Evolutionary conservation across 2,329 filamentous ascomycete genomes (phyloP), one percentile per base, ranked within the genome.

Genomic region (Lecanosticta acicola): DNA sequence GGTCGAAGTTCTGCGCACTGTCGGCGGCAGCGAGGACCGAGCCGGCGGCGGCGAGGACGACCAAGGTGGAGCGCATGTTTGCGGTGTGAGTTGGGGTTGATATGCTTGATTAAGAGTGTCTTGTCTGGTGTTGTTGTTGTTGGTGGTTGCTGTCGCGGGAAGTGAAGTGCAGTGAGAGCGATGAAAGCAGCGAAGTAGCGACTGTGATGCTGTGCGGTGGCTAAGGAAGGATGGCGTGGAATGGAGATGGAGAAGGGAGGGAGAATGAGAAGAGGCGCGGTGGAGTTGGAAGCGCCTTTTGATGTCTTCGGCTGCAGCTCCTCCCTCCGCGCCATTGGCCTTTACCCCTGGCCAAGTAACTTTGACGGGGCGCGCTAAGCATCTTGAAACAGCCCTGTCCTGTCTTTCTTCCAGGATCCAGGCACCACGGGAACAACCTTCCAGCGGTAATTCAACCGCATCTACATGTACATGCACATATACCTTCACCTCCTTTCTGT

Each of bases 51-150:
- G 50, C 55, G 39, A 55, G 39, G 33, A 54, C 17, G 43, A 52
- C 39, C 41, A 52, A 16, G 37, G 49, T 44, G 49, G 51, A 51
- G 41, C 53, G 53, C 55, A 57, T 57, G 37, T 51, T 54, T 46
- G 38, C 44, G 29, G 41, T 20, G 39, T 39, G 33, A 17, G 26
- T 32, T 26, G 45, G 44, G 41, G 32, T 45, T 41, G 46, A 41
- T 17, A 36, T 49, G 41, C 33, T 44, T 47, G 38, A 16, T 33
- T 20, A 34, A 18, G n/a, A 43, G 16, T 42, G 35, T 37, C 19
- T 17, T 3, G 35, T 4, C 19, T 19, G 35, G 19, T 3, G 35
- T 5, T 19, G 16, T 37, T 37, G 35, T 5, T 35, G 33, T n/a
- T 32, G 26, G 26, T 32, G 26, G 8, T 32, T 8, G 8, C n/a